phyloP scores from a whole-genome alignment of 2,329 filamentous ascomycete genomes.

The Trichophyton schoenleinii region DNA sequence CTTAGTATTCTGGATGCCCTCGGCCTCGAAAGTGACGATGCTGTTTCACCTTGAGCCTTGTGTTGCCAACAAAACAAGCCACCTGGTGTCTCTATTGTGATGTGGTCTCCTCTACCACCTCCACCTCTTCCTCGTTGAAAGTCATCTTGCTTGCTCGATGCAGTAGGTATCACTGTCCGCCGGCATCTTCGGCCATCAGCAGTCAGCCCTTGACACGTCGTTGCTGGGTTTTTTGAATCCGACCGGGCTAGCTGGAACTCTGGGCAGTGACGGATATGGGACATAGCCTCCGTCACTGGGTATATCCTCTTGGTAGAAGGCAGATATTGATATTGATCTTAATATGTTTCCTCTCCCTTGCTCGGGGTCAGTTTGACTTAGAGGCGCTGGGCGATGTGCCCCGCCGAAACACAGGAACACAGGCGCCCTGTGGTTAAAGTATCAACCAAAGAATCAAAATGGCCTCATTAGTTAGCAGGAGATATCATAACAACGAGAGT shows the following conservation, averaged over 20 bases:
- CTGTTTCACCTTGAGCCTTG: constrained; percentile 59
- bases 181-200: constrained; percentile 72
- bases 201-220: constrained; percentile 82
- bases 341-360: neutral
- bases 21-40: constrained; percentile 24
- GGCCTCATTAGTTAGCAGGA: too few relatives aligned
- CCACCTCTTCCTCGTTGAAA: constrained; percentile 16
- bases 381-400: too few relatives aligned
- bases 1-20: constrained; percentile 47
- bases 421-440: too few relatives aligned
- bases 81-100: constrained; percentile 19
- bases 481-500: too few relatives aligned
- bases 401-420: too few relatives aligned
- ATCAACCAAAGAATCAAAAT: too few relatives aligned
- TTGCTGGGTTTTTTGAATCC: constrained; percentile 71
- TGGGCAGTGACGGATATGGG: constrained; percentile 59
- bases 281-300: constrained; percentile 35
- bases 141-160: constrained; percentile 25
- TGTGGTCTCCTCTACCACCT: constrained; percentile 15
- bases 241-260: constrained; percentile 65
- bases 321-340: neutral
- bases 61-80: constrained; percentile 85
- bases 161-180: constrained; percentile 45
- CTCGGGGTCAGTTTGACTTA: too few relatives aligned
- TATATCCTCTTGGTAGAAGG: neutral